Evolutionary conservation across 129 eudicot genomes (phyloP), one percentile per base, ranked within the genome.

Genomic region (Kitagawia praeruptora): DNA sequence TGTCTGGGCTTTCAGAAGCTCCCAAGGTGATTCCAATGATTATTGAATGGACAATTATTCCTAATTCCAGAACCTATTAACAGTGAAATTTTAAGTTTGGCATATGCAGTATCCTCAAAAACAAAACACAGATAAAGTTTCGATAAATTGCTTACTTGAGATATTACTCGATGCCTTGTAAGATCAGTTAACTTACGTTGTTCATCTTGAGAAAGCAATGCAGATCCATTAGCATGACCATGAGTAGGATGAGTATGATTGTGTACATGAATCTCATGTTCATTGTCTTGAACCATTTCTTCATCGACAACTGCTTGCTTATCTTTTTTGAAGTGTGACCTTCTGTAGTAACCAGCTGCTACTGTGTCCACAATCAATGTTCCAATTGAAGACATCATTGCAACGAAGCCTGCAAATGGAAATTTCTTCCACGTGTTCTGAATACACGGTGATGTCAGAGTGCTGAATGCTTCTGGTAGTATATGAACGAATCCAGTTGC

Each of bases 401-500:
- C 90, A 2, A 91, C 80, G 46, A 91, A 89, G 0, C 93, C 93
- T 0, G 92, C 82, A 40, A 91, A 89, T 6, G 97, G 94, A 83
- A 91, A 91, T 19, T 83, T 86, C 61, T 81, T 81, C 97, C 97
- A 89, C 7, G 97, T 93, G 73, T 74, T 78, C 69, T 76, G 76
- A 5, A 91, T 85, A 69, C 91, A 87, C 0, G 93, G 90, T 7
- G 91, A 86, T 7, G 90, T 76, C 18, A 91, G 79, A 45, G 71
- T 85, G 10, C 72, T 21, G 67, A 88, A 91, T 4, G 92, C 97
- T 34, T 91, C 94, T 0, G 97, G 97, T 34, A 91, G 80, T 34
- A 91, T 91, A 77, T 91, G 97, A n/a, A 91, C 80, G 74, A 91
- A 89, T 4, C 94, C 97, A 1, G 97, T 91, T 2, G 90, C 90